Evolutionary conservation across 441 rosid genomes (phyloP).

Genomic region (Adansonia madagascariensis): DNA sequence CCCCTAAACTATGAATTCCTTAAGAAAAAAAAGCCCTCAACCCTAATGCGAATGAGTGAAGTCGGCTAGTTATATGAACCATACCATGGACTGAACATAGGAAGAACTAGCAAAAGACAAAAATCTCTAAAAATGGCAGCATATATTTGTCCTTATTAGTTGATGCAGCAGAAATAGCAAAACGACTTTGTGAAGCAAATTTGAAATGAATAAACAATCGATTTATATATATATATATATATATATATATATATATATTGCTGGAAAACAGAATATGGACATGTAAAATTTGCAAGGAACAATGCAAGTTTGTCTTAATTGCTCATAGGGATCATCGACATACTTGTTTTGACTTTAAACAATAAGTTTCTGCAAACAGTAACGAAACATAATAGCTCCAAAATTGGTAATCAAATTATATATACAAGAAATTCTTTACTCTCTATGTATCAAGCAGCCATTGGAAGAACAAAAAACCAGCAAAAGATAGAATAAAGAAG

Average conservation of each 20-base stretch:
- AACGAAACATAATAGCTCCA: constrained; percentile 31
- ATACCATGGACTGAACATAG: background rate
- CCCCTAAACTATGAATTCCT: too few species aligned
- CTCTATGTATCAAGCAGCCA: constrained; percentile 27
- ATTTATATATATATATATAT: background rate
- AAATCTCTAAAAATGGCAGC: background rate
- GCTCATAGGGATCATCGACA: constrained; percentile 38
- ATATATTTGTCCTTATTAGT: background rate
- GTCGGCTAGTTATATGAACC: too few species aligned
- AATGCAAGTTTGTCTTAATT: constrained; percentile 26
- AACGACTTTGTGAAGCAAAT: constrained; percentile 21
- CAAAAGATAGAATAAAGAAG: constrained; percentile 4
- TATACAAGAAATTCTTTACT: constrained; percentile 16
- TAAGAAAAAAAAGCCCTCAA: background rate
- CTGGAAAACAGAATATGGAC: constrained; percentile 31
- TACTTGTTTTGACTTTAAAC: constrained; percentile 30
- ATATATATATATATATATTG: background rate
- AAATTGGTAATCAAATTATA: constrained; percentile 31
- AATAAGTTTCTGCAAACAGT: constrained; percentile 21
- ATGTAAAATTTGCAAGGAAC: constrained; percentile 22
- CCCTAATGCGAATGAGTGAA: background rate
- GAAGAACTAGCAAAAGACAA: background rate
- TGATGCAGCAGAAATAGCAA: background rate
- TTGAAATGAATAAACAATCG: constrained; percentile 3
- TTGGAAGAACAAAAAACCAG: background rate